A percentile compares a stretch with the other conserved stretches of the same genome.
phyloP scores from a whole-genome alignment of 768 basidiomycete genomes.

The Psilocybe subaeruginosa region DNA sequence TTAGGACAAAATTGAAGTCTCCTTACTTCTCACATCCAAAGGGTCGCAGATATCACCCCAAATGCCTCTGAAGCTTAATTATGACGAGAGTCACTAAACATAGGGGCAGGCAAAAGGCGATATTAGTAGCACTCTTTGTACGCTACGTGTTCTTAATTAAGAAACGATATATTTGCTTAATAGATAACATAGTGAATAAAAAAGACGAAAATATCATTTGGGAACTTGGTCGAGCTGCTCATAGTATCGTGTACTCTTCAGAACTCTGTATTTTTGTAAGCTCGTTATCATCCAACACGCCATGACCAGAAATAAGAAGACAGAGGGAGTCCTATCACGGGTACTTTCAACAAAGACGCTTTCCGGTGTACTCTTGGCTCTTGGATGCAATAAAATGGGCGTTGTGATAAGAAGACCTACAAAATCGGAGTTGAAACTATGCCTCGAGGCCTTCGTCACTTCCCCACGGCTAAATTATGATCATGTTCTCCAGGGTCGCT shows the following conservation, averaged over 20 bases:
- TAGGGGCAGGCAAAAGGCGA: neutral
- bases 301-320: neutral
- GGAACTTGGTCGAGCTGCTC: too few relatives aligned
- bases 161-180: neutral
- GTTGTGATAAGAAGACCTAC: constrained; percentile 7
- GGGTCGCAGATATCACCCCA: neutral
- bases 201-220: neutral
- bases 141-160: neutral
- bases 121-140: neutral
- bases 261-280: neutral
- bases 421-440: neutral
- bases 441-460: neutral
- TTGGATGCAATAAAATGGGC: neutral
- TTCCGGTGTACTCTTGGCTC: neutral
- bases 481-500: neutral
- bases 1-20: neutral
- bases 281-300: neutral
- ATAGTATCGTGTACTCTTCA: too few relatives aligned
- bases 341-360: neutral
- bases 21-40: neutral
- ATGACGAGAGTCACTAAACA: neutral
- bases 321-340: neutral
- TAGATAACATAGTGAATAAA: neutral
- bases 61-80: neutral
- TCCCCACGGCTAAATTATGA: neutral